A percentile compares a stretch with the other conserved stretches of the same genome.
Evolutionary conservation across 768 basidiomycete species (phyloP).

Genomic region (Psilocybe azurescens): DNA sequence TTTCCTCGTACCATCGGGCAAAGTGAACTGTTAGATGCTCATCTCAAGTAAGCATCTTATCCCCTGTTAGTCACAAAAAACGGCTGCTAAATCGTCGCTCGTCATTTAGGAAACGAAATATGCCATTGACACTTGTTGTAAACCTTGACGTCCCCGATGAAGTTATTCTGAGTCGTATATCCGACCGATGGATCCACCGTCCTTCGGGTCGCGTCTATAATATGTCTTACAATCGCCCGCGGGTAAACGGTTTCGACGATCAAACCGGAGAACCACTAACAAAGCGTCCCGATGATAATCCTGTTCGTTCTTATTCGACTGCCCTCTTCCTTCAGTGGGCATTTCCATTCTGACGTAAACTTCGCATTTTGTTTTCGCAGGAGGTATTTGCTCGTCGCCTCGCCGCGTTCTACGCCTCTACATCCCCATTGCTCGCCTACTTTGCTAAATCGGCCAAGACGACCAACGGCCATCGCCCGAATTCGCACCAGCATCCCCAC

Average conservation of each 20-base stretch:
- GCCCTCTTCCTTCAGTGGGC: neutral
- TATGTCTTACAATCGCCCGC: slow-evolving; percentile 84
- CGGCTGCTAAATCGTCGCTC: slow-evolving; percentile 10
- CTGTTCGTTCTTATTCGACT: slow-evolving; percentile 53
- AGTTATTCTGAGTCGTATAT: slow-evolving; percentile 84
- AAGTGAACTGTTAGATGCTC: slow-evolving; percentile 75
- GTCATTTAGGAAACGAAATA: slow-evolving; percentile 55
- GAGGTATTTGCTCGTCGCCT: slow-evolving; percentile 81
- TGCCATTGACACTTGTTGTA: slow-evolving; percentile 79
- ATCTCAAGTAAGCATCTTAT: slow-evolving; percentile 61
- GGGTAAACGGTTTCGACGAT: slow-evolving; percentile 81
- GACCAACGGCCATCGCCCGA: slow-evolving; percentile 27
- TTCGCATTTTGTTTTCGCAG: slow-evolving; percentile 41
- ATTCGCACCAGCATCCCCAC: slow-evolving; percentile 52
- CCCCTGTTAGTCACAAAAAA: neutral
- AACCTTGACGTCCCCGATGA: slow-evolving; percentile 90
- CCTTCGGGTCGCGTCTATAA: slow-evolving; percentile 93
- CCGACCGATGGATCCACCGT: slow-evolving; percentile 89
- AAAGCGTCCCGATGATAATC: slow-evolving; percentile 90
- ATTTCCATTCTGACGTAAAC: slow-evolving; percentile 9
- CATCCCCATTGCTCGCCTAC: slow-evolving; percentile 81
- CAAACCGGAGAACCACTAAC: slow-evolving; percentile 86
- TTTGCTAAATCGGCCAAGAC: slow-evolving; percentile 49
- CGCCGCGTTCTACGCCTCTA: slow-evolving; percentile 76
- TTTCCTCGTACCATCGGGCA: slow-evolving; percentile 92